A percentile compares a stretch with the other conserved stretches of the same genome.
phyloP scores from a whole-genome alignment of 2,329 filamentous ascomycete genomes.

The Thielaviopsis punctulata region DNA sequence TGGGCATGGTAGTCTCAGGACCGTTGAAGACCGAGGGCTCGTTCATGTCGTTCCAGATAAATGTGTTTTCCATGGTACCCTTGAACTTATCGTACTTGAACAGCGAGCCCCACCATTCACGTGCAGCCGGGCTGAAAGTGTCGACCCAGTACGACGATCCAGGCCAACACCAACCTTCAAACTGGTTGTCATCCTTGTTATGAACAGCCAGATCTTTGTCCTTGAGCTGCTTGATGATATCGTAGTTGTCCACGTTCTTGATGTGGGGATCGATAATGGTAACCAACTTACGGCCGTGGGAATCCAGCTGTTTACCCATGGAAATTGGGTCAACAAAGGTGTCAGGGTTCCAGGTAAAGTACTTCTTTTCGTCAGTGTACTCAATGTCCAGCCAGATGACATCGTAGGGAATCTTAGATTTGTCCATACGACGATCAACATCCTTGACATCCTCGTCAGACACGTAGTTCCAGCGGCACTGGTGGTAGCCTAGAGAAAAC shows the following conservation, averaged over 20 bases:
- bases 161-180: slow-evolving; percentile 98
- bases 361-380: slow-evolving; percentile 92
- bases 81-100: slow-evolving; percentile 83
- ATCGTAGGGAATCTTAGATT: slow-evolving; percentile 88
- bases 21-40: slow-evolving; percentile 98
- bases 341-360: slow-evolving; percentile 91
- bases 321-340: slow-evolving; percentile 71
- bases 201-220: slow-evolving; percentile 68
- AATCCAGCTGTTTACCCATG: slow-evolving; percentile 78
- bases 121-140: slow-evolving; percentile 80
- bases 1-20: slow-evolving; percentile 95
- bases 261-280: slow-evolving; percentile 95
- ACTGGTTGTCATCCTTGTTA: slow-evolving; percentile 77
- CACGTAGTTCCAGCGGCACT: slow-evolving; percentile 98
- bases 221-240: slow-evolving; percentile 63
- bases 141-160: slow-evolving; percentile 95
- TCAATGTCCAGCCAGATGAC: slow-evolving; percentile 98
- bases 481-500: slow-evolving; percentile 85
- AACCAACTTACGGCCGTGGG: slow-evolving; percentile 76
- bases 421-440: slow-evolving; percentile 91
- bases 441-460: slow-evolving; percentile 94
- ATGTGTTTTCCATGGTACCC: slow-evolving; percentile 71
- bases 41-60: slow-evolving; percentile 99
- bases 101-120: slow-evolving; percentile 77
- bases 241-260: slow-evolving; percentile 73